phyloP scores from a whole-genome alignment of 352 stramenopile genomes.

The Phytophthora sp. region DNA sequence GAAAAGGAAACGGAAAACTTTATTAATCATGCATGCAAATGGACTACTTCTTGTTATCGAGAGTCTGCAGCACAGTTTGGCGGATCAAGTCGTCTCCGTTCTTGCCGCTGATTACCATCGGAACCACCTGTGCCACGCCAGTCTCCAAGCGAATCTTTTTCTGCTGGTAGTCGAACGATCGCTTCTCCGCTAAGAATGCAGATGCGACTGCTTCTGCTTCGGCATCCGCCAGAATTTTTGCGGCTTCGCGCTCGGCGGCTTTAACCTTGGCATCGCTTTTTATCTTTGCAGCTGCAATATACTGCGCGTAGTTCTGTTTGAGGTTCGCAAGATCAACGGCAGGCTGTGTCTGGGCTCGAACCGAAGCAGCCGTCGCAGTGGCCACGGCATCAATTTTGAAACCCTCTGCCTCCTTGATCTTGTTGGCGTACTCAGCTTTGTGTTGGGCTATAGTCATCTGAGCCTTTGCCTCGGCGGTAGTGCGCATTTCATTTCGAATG shows the following conservation, averaged over 20 bases:
- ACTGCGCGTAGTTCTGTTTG: constrained; percentile 61
- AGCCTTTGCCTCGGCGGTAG: constrained; percentile 64
- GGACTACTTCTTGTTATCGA: constrained; percentile 35
- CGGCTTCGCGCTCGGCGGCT: constrained; percentile 53
- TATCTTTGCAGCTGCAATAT: constrained; percentile 61
- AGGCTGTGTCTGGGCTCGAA: constrained; percentile 57
- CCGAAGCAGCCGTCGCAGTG: constrained; percentile 43
- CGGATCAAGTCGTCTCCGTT: constrained; percentile 81
- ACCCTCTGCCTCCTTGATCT: constrained; percentile 64
- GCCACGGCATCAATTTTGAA: constrained; percentile 63
- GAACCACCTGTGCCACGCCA: constrained; percentile 52
- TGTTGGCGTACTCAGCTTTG: constrained; percentile 49
- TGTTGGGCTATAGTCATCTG: constrained; percentile 69
- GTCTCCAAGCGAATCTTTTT: constrained; percentile 69
- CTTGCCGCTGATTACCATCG: constrained; percentile 82
- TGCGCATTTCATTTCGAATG: constrained; percentile 75
- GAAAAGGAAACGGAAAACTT: no score
- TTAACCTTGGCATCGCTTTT: constrained; percentile 64
- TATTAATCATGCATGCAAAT: no score
- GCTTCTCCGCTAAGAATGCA: constrained; percentile 61
- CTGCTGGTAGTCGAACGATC: constrained; percentile 69
- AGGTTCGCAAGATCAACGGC: constrained; percentile 52
- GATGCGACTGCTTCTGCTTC: constrained; percentile 60
- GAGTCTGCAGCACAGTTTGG: constrained; percentile 56
- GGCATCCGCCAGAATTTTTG: constrained; percentile 47